A percentile compares a stretch with the other conserved stretches of the same genome.
phyloP scores from a whole-genome alignment of 176 grass and related monocot genomes.

The Microstegium vimineum region DNA sequence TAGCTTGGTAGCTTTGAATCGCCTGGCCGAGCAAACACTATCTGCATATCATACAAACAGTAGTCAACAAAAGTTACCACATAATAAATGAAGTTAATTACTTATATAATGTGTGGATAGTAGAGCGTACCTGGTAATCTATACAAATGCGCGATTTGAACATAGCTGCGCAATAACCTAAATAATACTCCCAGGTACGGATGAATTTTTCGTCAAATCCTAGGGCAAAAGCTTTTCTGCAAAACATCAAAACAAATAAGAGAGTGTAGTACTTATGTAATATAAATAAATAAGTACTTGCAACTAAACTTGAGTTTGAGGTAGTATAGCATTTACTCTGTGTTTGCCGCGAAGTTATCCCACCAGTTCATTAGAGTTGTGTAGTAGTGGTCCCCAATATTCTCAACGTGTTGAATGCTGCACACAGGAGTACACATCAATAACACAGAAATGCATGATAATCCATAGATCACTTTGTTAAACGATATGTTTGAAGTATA shows the following conservation, averaged over 20 bases:
- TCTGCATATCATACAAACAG: neutral
- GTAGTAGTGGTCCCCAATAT: neutral
- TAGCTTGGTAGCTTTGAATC: neutral
- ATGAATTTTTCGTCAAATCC: slow-evolving; percentile 54
- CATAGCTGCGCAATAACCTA: slow-evolving; percentile 34
- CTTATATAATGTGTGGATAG: too few species aligned
- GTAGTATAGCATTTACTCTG: neutral
- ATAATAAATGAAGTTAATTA: neutral
- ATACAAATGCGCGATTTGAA: neutral
- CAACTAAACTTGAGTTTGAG: neutral
- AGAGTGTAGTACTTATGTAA: neutral
- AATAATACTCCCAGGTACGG: slow-evolving; percentile 62
- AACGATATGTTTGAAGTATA: neutral
- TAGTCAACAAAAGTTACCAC: neutral
- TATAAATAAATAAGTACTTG: too few species aligned
- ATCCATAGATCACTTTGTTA: neutral
- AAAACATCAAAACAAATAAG: neutral
- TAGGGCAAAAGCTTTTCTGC: neutral
- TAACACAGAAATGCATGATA: neutral
- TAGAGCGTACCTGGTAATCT: neutral
- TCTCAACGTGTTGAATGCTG: neutral
- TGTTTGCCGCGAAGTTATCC: neutral
- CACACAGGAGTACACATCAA: neutral
- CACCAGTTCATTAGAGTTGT: neutral
- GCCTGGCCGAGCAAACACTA: neutral